A percentile compares a stretch with the other conserved stretches of the same genome.
Conservation (phyloP, 306 rosid species). For the Trichosanthes truncata region DNA sequence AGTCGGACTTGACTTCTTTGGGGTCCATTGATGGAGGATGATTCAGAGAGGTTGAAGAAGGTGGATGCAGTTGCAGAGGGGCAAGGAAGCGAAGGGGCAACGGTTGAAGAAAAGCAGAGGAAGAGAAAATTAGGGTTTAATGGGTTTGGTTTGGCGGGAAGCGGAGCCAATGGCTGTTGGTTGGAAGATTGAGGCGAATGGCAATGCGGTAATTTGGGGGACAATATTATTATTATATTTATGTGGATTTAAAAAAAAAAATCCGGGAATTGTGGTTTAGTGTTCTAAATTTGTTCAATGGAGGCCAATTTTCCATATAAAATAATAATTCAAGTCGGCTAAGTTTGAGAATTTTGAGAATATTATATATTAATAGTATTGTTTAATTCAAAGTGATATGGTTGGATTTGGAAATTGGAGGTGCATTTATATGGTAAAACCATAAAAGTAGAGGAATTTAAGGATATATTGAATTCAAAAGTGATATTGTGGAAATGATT, state of each 20-base stretch:
- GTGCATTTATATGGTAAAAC: too few relatives aligned
- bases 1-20: conserved; percentile 49
- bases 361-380: background rate
- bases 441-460: too few relatives aligned
- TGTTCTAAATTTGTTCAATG: background rate
- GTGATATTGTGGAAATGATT: too few relatives aligned
- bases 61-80: background rate
- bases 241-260: background rate
- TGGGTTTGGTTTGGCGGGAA: conserved; percentile 22
- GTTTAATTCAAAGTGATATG: background rate
- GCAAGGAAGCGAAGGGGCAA: background rate
- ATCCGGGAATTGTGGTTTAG: background rate
- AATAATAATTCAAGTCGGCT: background rate
- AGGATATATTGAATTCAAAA: too few relatives aligned
- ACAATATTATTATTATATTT: background rate
- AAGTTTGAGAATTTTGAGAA: background rate
- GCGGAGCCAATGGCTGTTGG: background rate
- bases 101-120: background rate
- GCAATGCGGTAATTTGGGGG: background rate
- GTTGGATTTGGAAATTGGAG: too few relatives aligned
- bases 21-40: conserved; percentile 33
- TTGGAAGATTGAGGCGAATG: background rate
- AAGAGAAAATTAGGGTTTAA: conserved; percentile 3
- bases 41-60: background rate
- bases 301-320: background rate